Evolutionary conservation across 768 basidiomycete species (phyloP), one percentile per base, ranked within the genome.

Genomic region (Boletus huronensis): DNA sequence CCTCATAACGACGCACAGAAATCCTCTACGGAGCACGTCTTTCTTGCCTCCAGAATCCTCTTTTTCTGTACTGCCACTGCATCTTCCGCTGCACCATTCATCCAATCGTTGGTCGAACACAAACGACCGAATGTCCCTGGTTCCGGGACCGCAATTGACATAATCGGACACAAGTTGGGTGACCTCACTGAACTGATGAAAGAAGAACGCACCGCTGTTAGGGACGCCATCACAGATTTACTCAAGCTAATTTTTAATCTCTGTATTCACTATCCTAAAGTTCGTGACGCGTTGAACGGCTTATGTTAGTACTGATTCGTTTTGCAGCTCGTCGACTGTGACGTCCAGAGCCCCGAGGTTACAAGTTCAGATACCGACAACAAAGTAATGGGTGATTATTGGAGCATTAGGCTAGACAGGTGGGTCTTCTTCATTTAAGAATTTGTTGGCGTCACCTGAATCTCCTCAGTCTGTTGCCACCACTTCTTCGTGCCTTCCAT

Each of bases 211-310:
- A 19, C 21, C 7, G 26, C 23, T 4, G 19, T 83, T 29, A 79
- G 78, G 60, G 89, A 91, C 52, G 91, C 93, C 3, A 79, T 88
- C 74, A 79, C 81, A 4, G 94, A 98, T 69, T 66, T 93, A 25
- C 78, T 98, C 52, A 98, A 98, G 66, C 77, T 93, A 44, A 75
- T 81, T 3, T 94, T 91, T 70, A 94, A 96, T 67, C 67, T 96
- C 29, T 75, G 92, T 48, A 68, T 84, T 39, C 87, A 89, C 65
- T 93, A 91, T 70, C 91, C 91, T 5, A 90, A 85, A 76, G 88
- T 88, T 6, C 35, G 58, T 50, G 0, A 7, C 3, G 5, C 29
- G 41, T 45, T 29, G 14, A 26, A 31, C 52, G 35, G 0, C 2
- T 48, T 21, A 13, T 13, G 4, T 23, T 39, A 0, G n/a, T 51